Evolutionary conservation across 1,284 basidiomycete genomes (phyloP), one percentile per base, ranked within the genome.

Genomic region (Ustilago curta): DNA sequence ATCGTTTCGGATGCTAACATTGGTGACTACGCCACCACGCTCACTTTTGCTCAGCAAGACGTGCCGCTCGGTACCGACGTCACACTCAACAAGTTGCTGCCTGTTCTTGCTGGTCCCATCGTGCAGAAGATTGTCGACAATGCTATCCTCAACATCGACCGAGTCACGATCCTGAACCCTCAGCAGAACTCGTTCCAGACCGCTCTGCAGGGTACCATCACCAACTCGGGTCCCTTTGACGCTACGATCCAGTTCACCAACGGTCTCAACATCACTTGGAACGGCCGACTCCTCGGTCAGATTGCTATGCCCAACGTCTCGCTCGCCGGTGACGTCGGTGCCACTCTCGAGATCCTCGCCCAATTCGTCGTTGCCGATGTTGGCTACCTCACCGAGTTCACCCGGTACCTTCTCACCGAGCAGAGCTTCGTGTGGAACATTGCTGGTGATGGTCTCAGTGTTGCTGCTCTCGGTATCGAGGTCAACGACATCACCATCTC

Each of bases 141-240:
- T 25, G 87, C 91, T 9, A 84, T 87, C 19, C 85, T 93, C 55
- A 63, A 70, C 66, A 61, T 84, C 45, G 74, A 78, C 50, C 69
- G 68, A 25, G 75, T 81, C 49, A 78, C 76, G 4, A 80, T 80
- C 23, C 40, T 77, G 32, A 56, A 79, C 52, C 79, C 79, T 4
- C 85, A 89, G 75, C 87, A 89, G 79, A 87, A 87, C 16, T 88
- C 88, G 19, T 93, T 93, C 80, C 87, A 89, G 19, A 89, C 90
- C 2, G 86, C 86, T 55, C 83, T 93, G 59, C 88, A 87, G 40
- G 92, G 91, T 29, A 88, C 87, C 45, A 91, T 93, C 77, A 89
- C 88, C n/a, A 89, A 91, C 64, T 88, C 91, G 21, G 91, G 92
- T 32, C 91, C 91, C 47, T 93, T 93, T 79, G 91, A 93, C 72